A percentile compares a stretch with the other conserved stretches of the same genome.
phyloP scores from a whole-genome alignment of 441 rosid genomes.

The Populus hybrid region DNA sequence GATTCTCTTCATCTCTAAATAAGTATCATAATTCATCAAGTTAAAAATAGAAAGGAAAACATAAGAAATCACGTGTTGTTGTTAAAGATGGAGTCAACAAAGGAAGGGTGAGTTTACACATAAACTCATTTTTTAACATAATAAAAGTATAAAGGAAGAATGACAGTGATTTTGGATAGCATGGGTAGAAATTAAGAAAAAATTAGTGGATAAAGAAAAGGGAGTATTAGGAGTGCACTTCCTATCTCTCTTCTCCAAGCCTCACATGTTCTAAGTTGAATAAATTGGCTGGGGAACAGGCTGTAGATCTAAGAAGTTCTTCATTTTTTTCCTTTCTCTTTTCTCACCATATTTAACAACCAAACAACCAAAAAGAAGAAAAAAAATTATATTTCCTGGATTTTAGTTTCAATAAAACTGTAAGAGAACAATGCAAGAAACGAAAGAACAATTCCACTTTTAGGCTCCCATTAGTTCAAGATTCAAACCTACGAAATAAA shows the following conservation, averaged over 20 bases:
- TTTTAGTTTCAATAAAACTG: not conserved
- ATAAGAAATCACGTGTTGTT: not conserved
- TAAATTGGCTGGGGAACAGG: not conserved
- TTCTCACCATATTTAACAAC: not conserved
- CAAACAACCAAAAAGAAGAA: too few relatives aligned
- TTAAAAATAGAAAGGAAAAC: not conserved
- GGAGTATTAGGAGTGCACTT: not conserved
- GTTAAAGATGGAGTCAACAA: not conserved
- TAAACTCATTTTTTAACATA: not conserved
- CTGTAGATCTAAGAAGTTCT: not conserved
- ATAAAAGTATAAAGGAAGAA: not conserved
- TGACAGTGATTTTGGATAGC: not conserved
- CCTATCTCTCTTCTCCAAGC: not conserved
- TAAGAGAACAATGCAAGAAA: not conserved
- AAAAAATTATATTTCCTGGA: not conserved
- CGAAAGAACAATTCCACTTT: not conserved
- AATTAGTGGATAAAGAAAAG: not conserved
- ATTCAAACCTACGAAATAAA: conserved; percentile 3
- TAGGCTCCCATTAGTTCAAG: not conserved
- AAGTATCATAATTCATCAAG: not conserved
- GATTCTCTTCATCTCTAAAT: not conserved
- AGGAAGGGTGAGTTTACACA: not conserved
- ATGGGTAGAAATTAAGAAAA: not conserved
- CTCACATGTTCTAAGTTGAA: not conserved
- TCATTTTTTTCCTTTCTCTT: not conserved